Base-by-base conservation (phyloP, 805 yeast genomes). In the Kazachstania africana region DNA sequence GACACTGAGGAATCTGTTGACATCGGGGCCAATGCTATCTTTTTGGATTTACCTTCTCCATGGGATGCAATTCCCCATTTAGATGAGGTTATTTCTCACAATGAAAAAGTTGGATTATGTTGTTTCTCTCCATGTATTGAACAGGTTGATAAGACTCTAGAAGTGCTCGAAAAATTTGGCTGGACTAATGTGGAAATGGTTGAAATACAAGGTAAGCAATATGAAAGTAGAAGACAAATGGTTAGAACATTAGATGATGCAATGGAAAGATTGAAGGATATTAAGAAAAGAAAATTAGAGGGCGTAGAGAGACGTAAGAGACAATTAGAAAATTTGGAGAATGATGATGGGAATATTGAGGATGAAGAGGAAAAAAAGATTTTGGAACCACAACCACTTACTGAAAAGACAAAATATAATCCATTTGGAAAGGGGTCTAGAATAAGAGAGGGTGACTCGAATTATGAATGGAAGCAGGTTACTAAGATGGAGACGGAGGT, bases 121-220 rank as follows among this genome's bases (percentile, higher is more conserved):
- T 91, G 98, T 57, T 91, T 91, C 51, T 82, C 94, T 24, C 99
- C 99, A 8, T 91, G 99, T 57, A 81, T 91, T 29, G 99, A 91
- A 58, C 99, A 91, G 60, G 98, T 91, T 3, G 78, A 78, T 36
- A 78, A 81, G 50, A 82, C 97, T 0, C 74, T 88, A 9, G 78
- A 72, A 40, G 78, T 81, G 0, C 60, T 91, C 36, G 75, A 78
- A 42, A 68, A 63, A 21, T 53, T 75, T 26, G 95, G 94, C 1
- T 91, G 96, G 95, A 66, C 70, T 4, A 68, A 72, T 12, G 75
- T 91, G 15, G 95, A 91, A 56, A 81, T 84, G 87, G 93, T 88
- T 3, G 97, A 88, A 50, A 76, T 85, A 29, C 77, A 79, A 26
- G 83, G 87, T 6, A 73, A 70, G 43, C 70, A 81, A 42, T 88